phyloP scores from a whole-genome alignment of 176 grass and related monocot genomes.

The Musa troglodytarum region DNA sequence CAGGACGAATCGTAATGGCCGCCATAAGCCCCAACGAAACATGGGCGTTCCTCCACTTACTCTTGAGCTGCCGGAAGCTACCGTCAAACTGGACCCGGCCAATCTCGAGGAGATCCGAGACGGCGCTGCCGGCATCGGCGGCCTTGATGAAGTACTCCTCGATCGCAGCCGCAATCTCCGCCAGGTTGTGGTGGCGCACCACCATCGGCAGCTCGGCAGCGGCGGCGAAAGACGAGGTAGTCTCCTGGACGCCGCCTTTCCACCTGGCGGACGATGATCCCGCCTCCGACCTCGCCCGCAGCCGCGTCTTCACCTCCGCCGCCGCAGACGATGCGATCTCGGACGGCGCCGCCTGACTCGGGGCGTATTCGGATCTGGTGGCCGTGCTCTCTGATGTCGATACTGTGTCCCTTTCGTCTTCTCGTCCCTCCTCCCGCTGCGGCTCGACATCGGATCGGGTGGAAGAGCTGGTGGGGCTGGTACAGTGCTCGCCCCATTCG shows the following conservation, averaged over 20 bases:
- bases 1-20: neutral
- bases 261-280: slow-evolving; percentile 16
- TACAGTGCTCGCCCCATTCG: slow-evolving; percentile 32
- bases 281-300: slow-evolving; percentile 50
- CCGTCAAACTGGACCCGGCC: slow-evolving; percentile 69
- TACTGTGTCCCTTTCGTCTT: neutral
- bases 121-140: slow-evolving; percentile 46
- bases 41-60: slow-evolving; percentile 25
- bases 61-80: slow-evolving; percentile 82
- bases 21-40: neutral
- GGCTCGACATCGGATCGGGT: slow-evolving; percentile 9
- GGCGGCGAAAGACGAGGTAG: slow-evolving; percentile 4
- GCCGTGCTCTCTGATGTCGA: slow-evolving; percentile 63
- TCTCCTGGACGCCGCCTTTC: slow-evolving; percentile 17
- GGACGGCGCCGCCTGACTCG: slow-evolving; percentile 14
- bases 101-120: slow-evolving; percentile 73
- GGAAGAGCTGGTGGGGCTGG: slow-evolving; percentile 23
- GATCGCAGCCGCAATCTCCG: slow-evolving; percentile 71
- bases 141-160: slow-evolving; percentile 89
- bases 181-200: slow-evolving; percentile 69
- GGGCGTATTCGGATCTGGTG: slow-evolving; percentile 60
- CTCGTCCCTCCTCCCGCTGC: neutral
- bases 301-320: slow-evolving; percentile 23
- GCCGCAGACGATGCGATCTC: slow-evolving; percentile 23
- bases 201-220: slow-evolving; percentile 53